Conservation (phyloP, 139 green algal genomes). For the Micractinium conductrix region DNA sequence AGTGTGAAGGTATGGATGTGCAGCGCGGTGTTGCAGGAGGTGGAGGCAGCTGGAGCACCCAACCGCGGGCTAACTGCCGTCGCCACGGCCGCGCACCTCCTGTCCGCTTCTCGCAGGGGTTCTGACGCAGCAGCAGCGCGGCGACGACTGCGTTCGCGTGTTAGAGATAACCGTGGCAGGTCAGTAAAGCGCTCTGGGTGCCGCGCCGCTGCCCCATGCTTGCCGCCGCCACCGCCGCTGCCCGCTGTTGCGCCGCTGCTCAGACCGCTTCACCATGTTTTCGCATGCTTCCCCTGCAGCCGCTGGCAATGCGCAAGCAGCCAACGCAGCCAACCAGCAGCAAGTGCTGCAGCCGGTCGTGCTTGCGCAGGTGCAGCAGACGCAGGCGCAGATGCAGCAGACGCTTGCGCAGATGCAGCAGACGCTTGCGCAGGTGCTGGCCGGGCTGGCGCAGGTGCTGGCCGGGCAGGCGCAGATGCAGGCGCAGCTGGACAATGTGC, state of each 20-base stretch:
- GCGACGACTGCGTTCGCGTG: background rate
- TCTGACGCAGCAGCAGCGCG: no score
- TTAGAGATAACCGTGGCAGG: background rate
- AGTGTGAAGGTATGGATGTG: background rate
- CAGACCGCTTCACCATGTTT: background rate
- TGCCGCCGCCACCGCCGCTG: no score
- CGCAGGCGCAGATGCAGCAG: background rate
- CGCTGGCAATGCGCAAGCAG: background rate
- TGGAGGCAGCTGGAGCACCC: background rate
- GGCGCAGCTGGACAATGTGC: background rate
- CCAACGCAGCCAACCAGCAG: background rate
- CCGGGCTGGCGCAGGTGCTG: no score
- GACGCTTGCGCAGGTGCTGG: background rate
- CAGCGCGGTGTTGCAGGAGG: no score
- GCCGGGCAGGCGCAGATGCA: background rate
- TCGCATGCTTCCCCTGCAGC: background rate
- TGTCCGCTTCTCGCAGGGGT: no score
- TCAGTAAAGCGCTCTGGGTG: no score
- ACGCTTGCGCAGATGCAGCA: background rate
- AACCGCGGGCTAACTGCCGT: no score
- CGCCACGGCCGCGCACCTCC: no score
- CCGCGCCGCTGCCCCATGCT: no score
- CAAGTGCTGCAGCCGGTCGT: background rate
- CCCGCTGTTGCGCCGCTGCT: background rate
- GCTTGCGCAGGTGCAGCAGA: no score